Evolutionary conservation across 345 rosid genomes (phyloP).

Genomic region (Arabidopsis arenosa): DNA sequence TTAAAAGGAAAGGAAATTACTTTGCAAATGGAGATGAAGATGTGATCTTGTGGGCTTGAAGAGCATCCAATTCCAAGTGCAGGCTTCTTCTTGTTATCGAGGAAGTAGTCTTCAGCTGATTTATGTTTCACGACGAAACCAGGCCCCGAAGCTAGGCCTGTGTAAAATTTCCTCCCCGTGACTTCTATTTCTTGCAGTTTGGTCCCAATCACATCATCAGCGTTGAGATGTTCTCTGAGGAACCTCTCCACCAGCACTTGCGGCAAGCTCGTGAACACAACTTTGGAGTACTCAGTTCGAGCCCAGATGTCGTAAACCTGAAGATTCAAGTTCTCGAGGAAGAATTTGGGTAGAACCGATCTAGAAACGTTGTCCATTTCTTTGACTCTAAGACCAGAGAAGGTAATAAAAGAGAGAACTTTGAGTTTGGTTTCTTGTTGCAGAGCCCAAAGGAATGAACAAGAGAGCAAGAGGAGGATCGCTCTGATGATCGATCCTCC

Average conservation of each 20-base stretch:
- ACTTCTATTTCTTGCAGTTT: constrained; percentile 55
- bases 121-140: constrained; percentile 70
- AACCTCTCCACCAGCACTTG: constrained; percentile 83
- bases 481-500: constrained; percentile 85
- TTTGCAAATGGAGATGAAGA: constrained; percentile 69
- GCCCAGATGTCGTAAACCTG: constrained; percentile 62
- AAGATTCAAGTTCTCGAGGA: constrained; percentile 73
- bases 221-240: constrained; percentile 67
- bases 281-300: constrained; percentile 47
- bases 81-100: constrained; percentile 60
- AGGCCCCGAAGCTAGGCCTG: constrained; percentile 68
- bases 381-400: constrained; percentile 68
- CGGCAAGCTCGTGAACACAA: constrained; percentile 76
- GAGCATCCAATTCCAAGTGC: constrained; percentile 59
- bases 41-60: constrained; percentile 63
- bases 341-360: constrained; percentile 93
- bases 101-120: constrained; percentile 65
- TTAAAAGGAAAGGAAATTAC: not conserved
- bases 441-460: constrained; percentile 65
- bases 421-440: constrained; percentile 56
- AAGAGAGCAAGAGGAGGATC: constrained; percentile 57
- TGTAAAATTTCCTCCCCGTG: constrained; percentile 51
- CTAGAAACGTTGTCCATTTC: constrained; percentile 65
- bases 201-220: constrained; percentile 70
- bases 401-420: constrained; percentile 71